These are phyloP conservation scores for Litsea cubeba DNA, from an alignment of 164 flowering plant species.

Conservation along the genomic window DNA sequence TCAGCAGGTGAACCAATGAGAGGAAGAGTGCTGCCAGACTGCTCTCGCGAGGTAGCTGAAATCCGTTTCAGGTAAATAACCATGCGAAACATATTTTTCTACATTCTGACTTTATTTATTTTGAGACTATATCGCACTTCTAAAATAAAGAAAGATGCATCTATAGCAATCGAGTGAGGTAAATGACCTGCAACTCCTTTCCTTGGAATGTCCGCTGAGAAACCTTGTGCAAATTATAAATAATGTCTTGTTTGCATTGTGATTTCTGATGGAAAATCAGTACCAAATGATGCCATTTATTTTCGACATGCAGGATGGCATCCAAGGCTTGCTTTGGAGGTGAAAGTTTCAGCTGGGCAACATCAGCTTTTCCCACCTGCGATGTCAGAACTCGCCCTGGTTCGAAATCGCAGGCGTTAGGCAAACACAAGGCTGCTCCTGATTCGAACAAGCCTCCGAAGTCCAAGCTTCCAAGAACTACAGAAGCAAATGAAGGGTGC, in stretches of 20 bases:
- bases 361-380: slow-evolving; percentile 44
- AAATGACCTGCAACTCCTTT: background rate
- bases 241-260: background rate
- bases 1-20: slow-evolving; percentile 15
- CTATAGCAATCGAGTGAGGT: background rate
- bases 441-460: slow-evolving; percentile 51
- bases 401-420: slow-evolving; percentile 39
- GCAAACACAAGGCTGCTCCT: slow-evolving; percentile 63
- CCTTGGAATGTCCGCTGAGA: background rate
- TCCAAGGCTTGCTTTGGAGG: slow-evolving; percentile 49
- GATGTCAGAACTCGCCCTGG: slow-evolving; percentile 43
- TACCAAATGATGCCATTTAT: background rate
- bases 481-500: slow-evolving; percentile 27
- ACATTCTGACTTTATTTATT: background rate
- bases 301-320: slow-evolving; percentile 36
- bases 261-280: background rate
- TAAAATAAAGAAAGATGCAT: background rate
- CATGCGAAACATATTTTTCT: background rate
- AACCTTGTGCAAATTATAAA: background rate
- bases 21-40: slow-evolving; percentile 28
- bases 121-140: background rate
- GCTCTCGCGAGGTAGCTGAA: slow-evolving; percentile 39
- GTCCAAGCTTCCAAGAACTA: slow-evolving; percentile 37
- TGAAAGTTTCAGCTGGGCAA: slow-evolving; percentile 39
- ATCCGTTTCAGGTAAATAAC: slow-evolving; percentile 60